These are phyloP conservation scores for Adansonia gregorii DNA, from an alignment of 441 rosid genomes.

Conservation along the genomic window DNA sequence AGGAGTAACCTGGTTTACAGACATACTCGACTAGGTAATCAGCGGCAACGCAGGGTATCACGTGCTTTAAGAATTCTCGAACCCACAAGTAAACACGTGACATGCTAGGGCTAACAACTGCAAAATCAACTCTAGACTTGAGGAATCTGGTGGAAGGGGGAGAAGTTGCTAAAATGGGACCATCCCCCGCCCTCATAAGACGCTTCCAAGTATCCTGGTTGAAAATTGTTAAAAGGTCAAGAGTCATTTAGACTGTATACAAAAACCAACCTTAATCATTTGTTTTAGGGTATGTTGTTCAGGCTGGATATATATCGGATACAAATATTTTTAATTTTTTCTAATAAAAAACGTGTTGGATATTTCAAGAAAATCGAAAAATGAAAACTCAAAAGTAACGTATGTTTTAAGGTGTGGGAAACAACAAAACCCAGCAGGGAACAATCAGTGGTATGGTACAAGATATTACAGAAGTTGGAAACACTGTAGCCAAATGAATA, in stretches of 20 bases:
- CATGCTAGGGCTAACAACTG: slow-evolving; percentile 76
- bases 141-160: slow-evolving; percentile 90
- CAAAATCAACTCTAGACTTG: slow-evolving; percentile 72
- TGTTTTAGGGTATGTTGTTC: not conserved
- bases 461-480: slow-evolving; percentile 15
- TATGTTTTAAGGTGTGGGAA: not conserved
- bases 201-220: slow-evolving; percentile 93
- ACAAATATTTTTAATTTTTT: no score
- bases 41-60: slow-evolving; percentile 80
- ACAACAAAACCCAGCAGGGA: not conserved
- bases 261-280: not conserved
- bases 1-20: slow-evolving; percentile 86
- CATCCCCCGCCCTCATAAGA: slow-evolving; percentile 91
- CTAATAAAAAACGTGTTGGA: no score
- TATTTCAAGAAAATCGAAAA: no score
- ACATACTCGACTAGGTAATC: slow-evolving; percentile 96
- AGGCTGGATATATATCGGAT: no score
- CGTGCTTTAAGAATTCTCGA: slow-evolving; percentile 77
- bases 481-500: not conserved
- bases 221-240: not conserved
- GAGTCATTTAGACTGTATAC: not conserved
- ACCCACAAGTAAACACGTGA: slow-evolving; percentile 74
- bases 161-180: slow-evolving; percentile 87
- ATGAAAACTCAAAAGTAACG: no score
- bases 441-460: not conserved